These are phyloP conservation scores for Mollisiaceae sp. DNA, from an alignment of 2,329 filamentous ascomycete species.

Conservation along the genomic window DNA sequence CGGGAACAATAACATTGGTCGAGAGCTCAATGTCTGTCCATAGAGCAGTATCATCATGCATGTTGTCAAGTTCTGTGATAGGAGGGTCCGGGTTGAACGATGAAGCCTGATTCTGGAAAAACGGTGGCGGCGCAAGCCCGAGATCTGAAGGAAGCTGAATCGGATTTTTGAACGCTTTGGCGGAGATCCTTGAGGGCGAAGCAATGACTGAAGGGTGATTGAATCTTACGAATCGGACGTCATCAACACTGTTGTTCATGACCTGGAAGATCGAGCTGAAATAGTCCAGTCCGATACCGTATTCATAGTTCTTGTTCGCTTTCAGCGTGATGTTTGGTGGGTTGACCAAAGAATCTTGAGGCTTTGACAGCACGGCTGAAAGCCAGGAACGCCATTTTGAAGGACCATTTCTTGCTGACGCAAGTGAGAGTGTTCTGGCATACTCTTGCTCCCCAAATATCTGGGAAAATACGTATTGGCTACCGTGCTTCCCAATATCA, in stretches of 20 bases:
- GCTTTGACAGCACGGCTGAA: constrained; percentile 20
- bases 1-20: constrained; percentile 25
- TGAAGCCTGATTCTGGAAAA: constrained; percentile 15
- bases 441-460: constrained; percentile 60
- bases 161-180: constrained; percentile 18
- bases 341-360: constrained; percentile 9
- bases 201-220: constrained; percentile 21
- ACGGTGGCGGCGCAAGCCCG: constrained; percentile 19
- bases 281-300: constrained; percentile 37
- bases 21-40: constrained; percentile 17
- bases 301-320: constrained; percentile 24
- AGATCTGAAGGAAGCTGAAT: constrained; percentile 30
- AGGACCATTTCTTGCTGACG: neutral
- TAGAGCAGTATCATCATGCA: constrained; percentile 45
- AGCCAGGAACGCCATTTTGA: constrained; percentile 41
- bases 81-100: constrained; percentile 11
- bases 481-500: constrained; percentile 8
- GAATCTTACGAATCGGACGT: constrained; percentile 32
- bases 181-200: constrained; percentile 20
- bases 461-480: constrained; percentile 47
- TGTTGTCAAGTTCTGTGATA: constrained; percentile 22
- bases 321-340: constrained; percentile 7
- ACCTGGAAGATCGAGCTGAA: constrained; percentile 32
- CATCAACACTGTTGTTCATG: constrained; percentile 26
- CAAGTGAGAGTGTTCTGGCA: constrained; percentile 41